A percentile compares a stretch with the other conserved stretches of the same genome.
phyloP scores from a whole-genome alignment of 371 early-diverging fungal species.

The Mortierella sp. region DNA sequence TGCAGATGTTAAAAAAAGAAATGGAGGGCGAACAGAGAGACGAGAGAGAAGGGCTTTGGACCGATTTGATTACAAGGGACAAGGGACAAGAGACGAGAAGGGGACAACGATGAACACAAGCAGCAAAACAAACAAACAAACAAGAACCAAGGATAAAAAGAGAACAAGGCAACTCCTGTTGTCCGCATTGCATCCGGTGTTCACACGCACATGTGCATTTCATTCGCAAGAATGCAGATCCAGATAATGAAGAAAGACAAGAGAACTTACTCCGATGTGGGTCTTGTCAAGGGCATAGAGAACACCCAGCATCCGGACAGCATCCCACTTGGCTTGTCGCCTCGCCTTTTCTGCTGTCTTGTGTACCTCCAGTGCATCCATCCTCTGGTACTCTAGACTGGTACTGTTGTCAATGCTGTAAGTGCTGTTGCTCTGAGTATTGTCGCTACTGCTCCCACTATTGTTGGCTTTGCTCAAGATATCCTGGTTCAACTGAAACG shows the following conservation, averaged over 20 bases:
- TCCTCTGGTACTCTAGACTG: conserved; percentile 13
- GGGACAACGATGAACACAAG: background rate
- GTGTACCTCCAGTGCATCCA: conserved; percentile 25
- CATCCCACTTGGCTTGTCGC: conserved; percentile 50
- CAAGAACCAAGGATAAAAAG: too few species aligned
- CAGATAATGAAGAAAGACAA: background rate
- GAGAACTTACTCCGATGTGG: conserved; percentile 36
- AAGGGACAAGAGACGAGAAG: background rate
- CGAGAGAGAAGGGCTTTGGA: background rate
- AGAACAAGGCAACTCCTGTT: background rate
- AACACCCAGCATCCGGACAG: conserved; percentile 59
- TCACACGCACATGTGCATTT: background rate
- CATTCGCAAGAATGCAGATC: background rate
- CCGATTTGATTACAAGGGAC: background rate
- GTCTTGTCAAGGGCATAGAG: conserved; percentile 60
- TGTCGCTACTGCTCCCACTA: background rate
- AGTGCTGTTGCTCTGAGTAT: background rate
- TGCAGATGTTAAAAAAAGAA: background rate
- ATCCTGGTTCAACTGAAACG: conserved; percentile 31
- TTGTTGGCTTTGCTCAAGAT: background rate
- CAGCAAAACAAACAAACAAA: background rate
- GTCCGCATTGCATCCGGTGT: background rate
- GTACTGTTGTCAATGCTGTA: background rate
- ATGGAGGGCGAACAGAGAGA: background rate
- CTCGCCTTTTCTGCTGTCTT: conserved; percentile 34